A percentile compares a stretch with the other conserved stretches of the same genome.
Conservation (phyloP, 2,329 filamentous ascomycete species). For the Pseudonectria buxi region DNA sequence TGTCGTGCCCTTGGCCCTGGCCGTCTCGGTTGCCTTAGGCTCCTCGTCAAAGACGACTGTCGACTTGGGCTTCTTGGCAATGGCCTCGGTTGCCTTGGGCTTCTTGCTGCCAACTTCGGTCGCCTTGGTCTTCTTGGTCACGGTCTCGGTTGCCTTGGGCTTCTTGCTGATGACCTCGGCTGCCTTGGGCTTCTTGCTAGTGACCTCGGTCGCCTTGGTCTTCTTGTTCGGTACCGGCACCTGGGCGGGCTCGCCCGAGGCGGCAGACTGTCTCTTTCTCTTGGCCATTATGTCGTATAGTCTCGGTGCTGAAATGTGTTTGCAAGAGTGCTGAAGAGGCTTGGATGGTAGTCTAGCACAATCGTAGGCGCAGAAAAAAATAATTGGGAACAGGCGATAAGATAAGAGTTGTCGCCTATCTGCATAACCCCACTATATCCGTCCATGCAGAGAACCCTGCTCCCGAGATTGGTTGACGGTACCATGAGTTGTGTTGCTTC, state of each 20-base stretch:
- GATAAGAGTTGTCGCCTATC: slow-evolving; percentile 22
- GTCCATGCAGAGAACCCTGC: slow-evolving; percentile 2
- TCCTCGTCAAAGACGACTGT: neutral
- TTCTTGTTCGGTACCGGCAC: slow-evolving; percentile 27
- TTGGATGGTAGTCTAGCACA: neutral
- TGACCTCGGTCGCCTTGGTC: slow-evolving; percentile 11
- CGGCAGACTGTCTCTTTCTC: slow-evolving; percentile 39
- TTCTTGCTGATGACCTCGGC: slow-evolving; percentile 23
- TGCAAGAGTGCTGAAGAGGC: too few relatives aligned
- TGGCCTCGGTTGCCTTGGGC: slow-evolving; percentile 14
- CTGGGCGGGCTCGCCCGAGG: slow-evolving; percentile 17
- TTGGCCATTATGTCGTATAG: slow-evolving; percentile 35
- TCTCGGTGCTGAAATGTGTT: slow-evolving; percentile 2
- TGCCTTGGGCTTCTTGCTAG: slow-evolving; percentile 28
- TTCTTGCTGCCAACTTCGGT: slow-evolving; percentile 24
- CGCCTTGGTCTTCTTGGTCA: slow-evolving; percentile 13
- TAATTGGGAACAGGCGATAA: slow-evolving; percentile 24
- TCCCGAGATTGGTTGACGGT: too few relatives aligned
- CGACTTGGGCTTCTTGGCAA: too few relatives aligned
- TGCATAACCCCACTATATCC: slow-evolving; percentile 16
- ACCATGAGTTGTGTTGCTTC: too few relatives aligned
- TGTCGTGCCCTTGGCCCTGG: slow-evolving; percentile 9
- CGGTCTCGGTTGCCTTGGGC: slow-evolving; percentile 10
- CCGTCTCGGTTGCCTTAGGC: neutral
- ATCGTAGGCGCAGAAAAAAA: slow-evolving; percentile 14